phyloP scores from a whole-genome alignment of 73 alveolate genomes.

The Paramecium biaurelia region DNA sequence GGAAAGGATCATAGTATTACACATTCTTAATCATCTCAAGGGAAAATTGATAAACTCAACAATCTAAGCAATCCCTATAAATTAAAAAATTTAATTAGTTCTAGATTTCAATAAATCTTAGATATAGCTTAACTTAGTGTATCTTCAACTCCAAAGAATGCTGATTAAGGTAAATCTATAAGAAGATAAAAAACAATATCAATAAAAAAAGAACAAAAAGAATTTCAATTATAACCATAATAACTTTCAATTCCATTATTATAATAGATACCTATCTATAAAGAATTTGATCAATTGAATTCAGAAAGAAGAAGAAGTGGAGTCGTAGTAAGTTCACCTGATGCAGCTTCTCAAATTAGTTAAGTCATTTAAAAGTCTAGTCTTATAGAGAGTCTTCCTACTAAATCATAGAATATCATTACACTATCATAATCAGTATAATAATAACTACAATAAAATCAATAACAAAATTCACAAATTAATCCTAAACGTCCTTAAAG shows the following conservation, averaged over 20 bases:
- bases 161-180: background rate
- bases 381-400: background rate
- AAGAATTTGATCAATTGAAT: background rate
- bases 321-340: background rate
- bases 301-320: constrained; percentile 24
- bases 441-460: background rate
- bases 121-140: background rate
- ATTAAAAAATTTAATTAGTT: background rate
- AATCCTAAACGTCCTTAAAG: background rate
- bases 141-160: background rate
- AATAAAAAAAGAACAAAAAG: background rate
- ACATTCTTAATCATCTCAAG: background rate
- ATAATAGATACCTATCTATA: background rate
- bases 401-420: background rate
- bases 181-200: background rate
- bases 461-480: background rate
- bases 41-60: background rate
- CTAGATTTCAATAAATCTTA: background rate
- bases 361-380: background rate
- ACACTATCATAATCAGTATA: background rate
- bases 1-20: background rate
- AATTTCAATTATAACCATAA: background rate
- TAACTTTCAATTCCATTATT: background rate
- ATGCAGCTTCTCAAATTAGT: background rate
- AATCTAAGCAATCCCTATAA: constrained; percentile 1